phyloP scores from a whole-genome alignment of 257 asterid species.

The Plantago elongata region DNA sequence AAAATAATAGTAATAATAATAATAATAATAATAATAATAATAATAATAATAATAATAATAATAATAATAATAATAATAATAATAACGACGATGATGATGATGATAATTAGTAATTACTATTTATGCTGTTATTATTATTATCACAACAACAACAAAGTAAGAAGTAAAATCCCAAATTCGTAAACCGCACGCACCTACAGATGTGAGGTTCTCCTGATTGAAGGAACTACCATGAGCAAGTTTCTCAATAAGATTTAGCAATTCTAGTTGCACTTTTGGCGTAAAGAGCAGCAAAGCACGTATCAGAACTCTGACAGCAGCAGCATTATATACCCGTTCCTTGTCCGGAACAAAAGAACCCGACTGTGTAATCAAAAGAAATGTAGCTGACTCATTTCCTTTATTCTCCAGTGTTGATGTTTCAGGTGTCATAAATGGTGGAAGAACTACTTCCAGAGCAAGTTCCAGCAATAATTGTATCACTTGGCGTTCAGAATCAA shows the following conservation, averaged over 20 bases:
- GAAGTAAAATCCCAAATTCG: constrained; percentile 15
- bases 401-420: constrained; percentile 31
- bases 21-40: no score
- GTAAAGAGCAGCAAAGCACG: constrained; percentile 79
- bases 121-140: no score
- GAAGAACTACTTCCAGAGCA: constrained; percentile 83
- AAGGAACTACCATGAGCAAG: constrained; percentile 83
- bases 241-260: constrained; percentile 71
- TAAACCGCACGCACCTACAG: constrained; percentile 66
- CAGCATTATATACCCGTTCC: constrained; percentile 84
- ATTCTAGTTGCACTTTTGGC: constrained; percentile 92
- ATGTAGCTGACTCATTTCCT: constrained; percentile 55
- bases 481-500: constrained; percentile 88
- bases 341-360: constrained; percentile 69
- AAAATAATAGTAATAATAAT: no score
- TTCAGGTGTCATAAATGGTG: constrained; percentile 73
- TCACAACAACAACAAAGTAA: constrained; percentile 17
- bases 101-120: no score
- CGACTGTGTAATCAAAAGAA: constrained; percentile 54
- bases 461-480: constrained; percentile 86
- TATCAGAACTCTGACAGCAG: constrained; percentile 80
- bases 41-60: no score
- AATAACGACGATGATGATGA: no score
- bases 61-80: neutral
- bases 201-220: constrained; percentile 92